Percentiles rank a stretch among this genome's conserved stretches.
These are phyloP conservation scores for Vigna mungo DNA, from an alignment of 306 rosid species.

Conservation along the genomic window DNA sequence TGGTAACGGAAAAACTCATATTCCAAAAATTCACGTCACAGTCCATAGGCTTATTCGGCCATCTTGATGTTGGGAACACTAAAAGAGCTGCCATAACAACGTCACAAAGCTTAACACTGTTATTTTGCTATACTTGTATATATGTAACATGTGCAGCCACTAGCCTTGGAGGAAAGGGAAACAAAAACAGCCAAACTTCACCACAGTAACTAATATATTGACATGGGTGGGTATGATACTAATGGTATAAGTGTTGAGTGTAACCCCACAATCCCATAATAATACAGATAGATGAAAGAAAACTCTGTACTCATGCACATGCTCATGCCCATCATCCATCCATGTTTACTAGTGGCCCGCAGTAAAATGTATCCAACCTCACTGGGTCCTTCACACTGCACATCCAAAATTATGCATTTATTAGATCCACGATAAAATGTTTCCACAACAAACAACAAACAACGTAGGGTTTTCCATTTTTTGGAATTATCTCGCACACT, in stretches of 20 bases:
- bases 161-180: background rate
- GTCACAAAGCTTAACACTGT: background rate
- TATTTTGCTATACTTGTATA: constrained; percentile 13
- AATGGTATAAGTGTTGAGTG: background rate
- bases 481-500: background rate
- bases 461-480: background rate
- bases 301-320: background rate
- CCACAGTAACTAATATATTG: background rate
- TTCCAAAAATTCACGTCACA: constrained; percentile 2
- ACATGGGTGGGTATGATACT: constrained; percentile 4
- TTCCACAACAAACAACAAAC: constrained; percentile 45
- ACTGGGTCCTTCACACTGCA: constrained; percentile 39
- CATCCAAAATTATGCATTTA: constrained; percentile 32
- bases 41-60: constrained; percentile 21
- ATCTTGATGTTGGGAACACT: constrained; percentile 14
- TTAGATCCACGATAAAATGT: constrained; percentile 46
- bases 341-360: constrained; percentile 40
- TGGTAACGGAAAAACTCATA: no score
- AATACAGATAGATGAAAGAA: constrained; percentile 20
- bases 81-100: background rate
- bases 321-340: constrained; percentile 29
- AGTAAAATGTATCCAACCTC: background rate
- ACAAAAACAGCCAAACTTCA: background rate
- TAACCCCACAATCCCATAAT: constrained; percentile 38
- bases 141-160: background rate